Evolutionary conservation across 108 stramenopile species (phyloP).

Genomic region (Parietichytrium sp.): DNA sequence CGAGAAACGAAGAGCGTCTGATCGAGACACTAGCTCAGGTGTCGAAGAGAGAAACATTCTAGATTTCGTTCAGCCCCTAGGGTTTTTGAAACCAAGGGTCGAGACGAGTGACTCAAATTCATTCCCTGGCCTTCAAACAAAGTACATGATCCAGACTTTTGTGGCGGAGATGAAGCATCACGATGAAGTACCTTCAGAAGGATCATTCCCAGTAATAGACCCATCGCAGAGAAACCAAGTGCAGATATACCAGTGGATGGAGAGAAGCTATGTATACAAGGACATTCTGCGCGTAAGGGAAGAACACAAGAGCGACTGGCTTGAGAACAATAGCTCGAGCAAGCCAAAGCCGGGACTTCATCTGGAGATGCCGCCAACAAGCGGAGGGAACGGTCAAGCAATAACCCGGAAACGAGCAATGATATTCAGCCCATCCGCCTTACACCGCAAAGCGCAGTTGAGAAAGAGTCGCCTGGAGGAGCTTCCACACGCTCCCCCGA

Average conservation of each 20-base stretch:
- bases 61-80: background rate
- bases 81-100: background rate
- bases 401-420: too few relatives aligned
- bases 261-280: background rate
- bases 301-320: background rate
- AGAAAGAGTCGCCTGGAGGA: too few relatives aligned
- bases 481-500: too few relatives aligned
- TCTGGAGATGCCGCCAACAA: too few relatives aligned
- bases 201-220: background rate
- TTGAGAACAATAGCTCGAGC: background rate
- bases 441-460: too few relatives aligned
- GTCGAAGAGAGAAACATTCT: too few relatives aligned
- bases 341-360: too few relatives aligned
- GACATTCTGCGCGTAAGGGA: background rate
- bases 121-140: background rate
- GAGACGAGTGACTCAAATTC: background rate
- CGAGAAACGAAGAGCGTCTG: too few relatives aligned
- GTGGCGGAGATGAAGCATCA: background rate
- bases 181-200: background rate
- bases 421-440: too few relatives aligned
- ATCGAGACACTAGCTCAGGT: too few relatives aligned
- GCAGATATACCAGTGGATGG: slow-evolving; percentile 22
- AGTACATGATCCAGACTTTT: background rate
- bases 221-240: background rate
- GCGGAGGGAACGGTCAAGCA: too few relatives aligned